phyloP scores from a whole-genome alignment of 495 filamentous ascomycete genomes.

The Pyronema domesticum region DNA sequence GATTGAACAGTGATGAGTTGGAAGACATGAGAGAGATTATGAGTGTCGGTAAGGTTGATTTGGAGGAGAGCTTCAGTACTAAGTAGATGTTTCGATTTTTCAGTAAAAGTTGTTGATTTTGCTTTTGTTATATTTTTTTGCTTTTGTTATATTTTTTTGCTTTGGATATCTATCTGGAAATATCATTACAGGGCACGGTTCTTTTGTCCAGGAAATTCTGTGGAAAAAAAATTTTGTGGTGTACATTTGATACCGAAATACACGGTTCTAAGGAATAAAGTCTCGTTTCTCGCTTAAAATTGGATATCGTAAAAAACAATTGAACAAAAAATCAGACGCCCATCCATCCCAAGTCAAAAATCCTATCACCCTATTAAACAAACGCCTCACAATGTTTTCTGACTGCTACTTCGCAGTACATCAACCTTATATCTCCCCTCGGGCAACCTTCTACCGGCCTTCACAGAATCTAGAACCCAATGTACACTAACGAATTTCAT shows the following conservation, averaged over 20 bases:
- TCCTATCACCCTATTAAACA: not conserved
- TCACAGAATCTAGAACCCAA: conserved; percentile 73
- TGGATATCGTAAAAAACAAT: too few relatives aligned
- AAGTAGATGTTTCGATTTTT: conserved; percentile 7
- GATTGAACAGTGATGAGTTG: conserved; percentile 66
- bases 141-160: conserved; percentile 1
- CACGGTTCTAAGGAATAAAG: too few relatives aligned
- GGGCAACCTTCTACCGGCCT: conserved; percentile 50
- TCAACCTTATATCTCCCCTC: conserved; percentile 43
- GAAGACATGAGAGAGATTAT: conserved; percentile 93
- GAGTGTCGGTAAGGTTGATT: conserved; percentile 82
- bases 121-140: conserved; percentile 6
- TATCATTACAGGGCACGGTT: too few relatives aligned
- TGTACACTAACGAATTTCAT: conserved; percentile 72
- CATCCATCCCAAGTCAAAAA: too few relatives aligned
- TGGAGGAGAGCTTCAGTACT: conserved; percentile 34
- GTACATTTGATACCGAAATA: too few relatives aligned
- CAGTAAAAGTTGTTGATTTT: conserved; percentile 1
- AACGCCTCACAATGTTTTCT: not conserved
- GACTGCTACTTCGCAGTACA: not conserved
- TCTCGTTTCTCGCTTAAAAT: too few relatives aligned
- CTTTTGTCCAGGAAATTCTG: too few relatives aligned
- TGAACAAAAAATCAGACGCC: too few relatives aligned
- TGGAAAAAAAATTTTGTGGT: too few relatives aligned
- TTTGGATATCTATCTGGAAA: not conserved